Base-by-base conservation (phyloP, 441 rosid species). In the Populus hybrid region DNA sequence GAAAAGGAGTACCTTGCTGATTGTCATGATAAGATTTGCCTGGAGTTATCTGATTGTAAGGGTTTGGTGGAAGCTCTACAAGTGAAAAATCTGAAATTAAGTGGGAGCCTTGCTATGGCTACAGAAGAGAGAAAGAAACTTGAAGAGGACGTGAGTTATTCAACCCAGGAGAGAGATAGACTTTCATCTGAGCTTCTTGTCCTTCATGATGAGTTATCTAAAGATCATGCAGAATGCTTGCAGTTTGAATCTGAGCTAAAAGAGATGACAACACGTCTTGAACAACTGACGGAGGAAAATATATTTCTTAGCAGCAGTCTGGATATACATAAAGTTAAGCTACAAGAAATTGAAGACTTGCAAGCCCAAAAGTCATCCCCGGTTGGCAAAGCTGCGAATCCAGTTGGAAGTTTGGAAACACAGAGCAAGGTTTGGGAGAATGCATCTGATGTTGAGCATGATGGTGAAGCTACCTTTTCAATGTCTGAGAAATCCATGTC, bases 261-360 rank as follows among this genome's bases (percentile, higher is more conserved):
- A 79, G 91, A 86, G 85, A 80, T 85, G 79, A 81, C 63, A 34
- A 63, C 42, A 61, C 83, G 77, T 76, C 87, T 88, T 73, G 96
- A 91, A 79, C 87, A 83, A 84, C 80, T 93, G 69, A 75, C 84
- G 16, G 86, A 85, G 84, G 97, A 90, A 79, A 93, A 88, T 74
- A 66, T 77, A 66, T 82, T 76, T 80, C 89, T 90, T 38, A 84
- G 75, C 74, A 83, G 90, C 78, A 88, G 85, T 77, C 75, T 90
- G 79, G 83, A 87, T 40, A 67, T 81, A 23, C 83, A 85, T 76
- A 85, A 81, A 76, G 83, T 89, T 75, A 84, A 81, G 85, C 73
- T 83, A 28, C 79, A 75, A 72, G 94, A 85, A 76, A 83, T 80
- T 69, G 78, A 82, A 81, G 73, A 79, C 70, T 73, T 59, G 79